Percentiles rank a stretch among this genome's conserved stretches.
phyloP scores from a whole-genome alignment of 192 early-diverging fungal genomes.

The Bifiguratus adelaidae region DNA sequence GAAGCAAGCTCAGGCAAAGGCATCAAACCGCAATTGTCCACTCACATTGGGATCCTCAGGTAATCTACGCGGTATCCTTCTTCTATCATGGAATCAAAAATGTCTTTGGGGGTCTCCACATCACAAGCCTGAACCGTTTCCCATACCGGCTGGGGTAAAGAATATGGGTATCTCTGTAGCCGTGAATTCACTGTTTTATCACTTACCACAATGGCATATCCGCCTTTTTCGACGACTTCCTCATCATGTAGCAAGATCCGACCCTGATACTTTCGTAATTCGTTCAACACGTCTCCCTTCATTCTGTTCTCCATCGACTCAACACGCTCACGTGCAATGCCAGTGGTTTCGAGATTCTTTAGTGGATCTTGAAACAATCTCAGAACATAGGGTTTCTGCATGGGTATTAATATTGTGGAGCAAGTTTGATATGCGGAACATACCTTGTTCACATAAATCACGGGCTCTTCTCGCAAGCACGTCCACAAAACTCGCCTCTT shows the following conservation, averaged over 20 bases:
- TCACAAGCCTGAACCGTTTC: constrained; percentile 37
- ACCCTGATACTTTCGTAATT: constrained; percentile 35
- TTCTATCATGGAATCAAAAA: constrained; percentile 37
- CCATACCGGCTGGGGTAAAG: constrained; percentile 33
- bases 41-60: constrained; percentile 46
- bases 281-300: constrained; percentile 39
- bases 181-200: background rate
- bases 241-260: constrained; percentile 50
- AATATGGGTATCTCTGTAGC: background rate
- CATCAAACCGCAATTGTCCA: background rate
- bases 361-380: constrained; percentile 47
- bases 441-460: constrained; percentile 48
- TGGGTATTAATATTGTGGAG: too few relatives aligned
- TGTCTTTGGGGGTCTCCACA: constrained; percentile 44
- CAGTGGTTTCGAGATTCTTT: constrained; percentile 54
- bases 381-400: constrained; percentile 48
- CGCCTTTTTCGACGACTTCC: constrained; percentile 20
- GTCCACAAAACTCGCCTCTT: constrained; percentile 43
- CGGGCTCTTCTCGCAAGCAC: constrained; percentile 52
- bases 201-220: constrained; percentile 38
- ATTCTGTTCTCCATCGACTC: constrained; percentile 51
- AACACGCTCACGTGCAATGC: constrained; percentile 49
- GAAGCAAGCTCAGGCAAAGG: background rate
- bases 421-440: too few relatives aligned
- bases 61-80: constrained; percentile 48